Base-by-base conservation (phyloP, 1,284 basidiomycete genomes). In the Melampsora larici-populina region DNA sequence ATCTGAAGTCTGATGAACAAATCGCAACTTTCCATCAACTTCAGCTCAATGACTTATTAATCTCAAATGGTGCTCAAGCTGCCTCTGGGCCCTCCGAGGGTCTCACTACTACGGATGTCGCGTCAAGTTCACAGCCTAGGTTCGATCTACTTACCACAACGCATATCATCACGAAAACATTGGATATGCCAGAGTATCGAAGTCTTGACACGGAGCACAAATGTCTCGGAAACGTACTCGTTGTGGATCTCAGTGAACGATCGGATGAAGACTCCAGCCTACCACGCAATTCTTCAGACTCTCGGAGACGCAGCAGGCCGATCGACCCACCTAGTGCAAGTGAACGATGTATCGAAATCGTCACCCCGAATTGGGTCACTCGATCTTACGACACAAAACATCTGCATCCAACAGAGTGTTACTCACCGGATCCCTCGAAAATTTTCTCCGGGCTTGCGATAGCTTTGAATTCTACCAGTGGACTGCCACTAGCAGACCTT, bases 341-440 rank as follows among this genome's bases (percentile, higher is more conserved):
- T 8, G 31, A 65, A 65, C 72, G 49, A 6, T 40, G 15, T 49
- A 76, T 76, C 62, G 21, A 48, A 49, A 49, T 76, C 17, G 55
- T 76, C 33, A 76, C 66, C 2, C 66, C 74, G n/a, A 15, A 43
- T n/a, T 76, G 74, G 74, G 51, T 76, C 65, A 76, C 58, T 43
- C 65, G 63, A 49, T 76, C 66, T 18, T 76, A 69, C 40, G 66
- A 76, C 48, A 33, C 67, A 24, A 43, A 76, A 26, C 29, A 69
- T 21, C 11, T 76, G 1, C 26, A 62, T 48, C 66, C 65, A 26
- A 62, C 66, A 18, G 2, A 46, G n/a, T 2, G 26, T 15, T 76
- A 69, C 26, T 76, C 74, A 9, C 74, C 66, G 36, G 74, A 76
- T 43, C 55, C 74, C 46, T 63, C 29, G 31, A 43, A 48, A 43